These are phyloP conservation scores for Mortierella sp. DNA, from an alignment of 371 early-diverging fungal genomes.

Conservation along the genomic window DNA sequence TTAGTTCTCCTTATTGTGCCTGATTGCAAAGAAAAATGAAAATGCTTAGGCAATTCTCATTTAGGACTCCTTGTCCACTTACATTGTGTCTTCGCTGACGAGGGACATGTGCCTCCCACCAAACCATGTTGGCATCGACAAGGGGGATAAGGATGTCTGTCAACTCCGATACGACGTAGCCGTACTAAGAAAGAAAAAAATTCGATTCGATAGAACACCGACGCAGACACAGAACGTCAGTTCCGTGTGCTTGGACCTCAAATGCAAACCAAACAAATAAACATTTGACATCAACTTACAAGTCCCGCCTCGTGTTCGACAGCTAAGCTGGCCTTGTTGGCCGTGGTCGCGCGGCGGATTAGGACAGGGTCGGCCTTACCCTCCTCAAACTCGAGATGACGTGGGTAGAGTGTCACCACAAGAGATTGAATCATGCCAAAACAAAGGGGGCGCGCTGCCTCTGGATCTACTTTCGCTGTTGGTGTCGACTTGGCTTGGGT, in stretches of 20 bases:
- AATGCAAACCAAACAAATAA: conserved; percentile 1
- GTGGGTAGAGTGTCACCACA: conserved; percentile 52
- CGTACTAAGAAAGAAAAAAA: conserved; percentile 23
- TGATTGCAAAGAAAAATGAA: neutral
- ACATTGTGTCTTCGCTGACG: conserved; percentile 42
- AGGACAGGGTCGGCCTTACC: conserved; percentile 44
- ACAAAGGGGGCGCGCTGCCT: conserved; percentile 42
- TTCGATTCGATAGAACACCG: neutral
- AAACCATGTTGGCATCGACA: conserved; percentile 37
- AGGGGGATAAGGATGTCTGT: conserved; percentile 38
- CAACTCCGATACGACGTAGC: conserved; percentile 41
- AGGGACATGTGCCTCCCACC: conserved; percentile 54
- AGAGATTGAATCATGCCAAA: conserved; percentile 58
- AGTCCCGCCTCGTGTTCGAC: conserved; percentile 38
- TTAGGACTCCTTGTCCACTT: neutral
- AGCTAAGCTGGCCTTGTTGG: conserved; percentile 35
- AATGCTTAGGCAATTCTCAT: neutral
- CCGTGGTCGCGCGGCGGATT: conserved; percentile 36
- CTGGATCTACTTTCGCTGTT: conserved; percentile 4
- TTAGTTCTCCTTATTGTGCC: neutral
- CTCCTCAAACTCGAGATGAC: conserved; percentile 40
- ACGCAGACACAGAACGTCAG: neutral
- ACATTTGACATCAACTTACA: conserved; percentile 23
- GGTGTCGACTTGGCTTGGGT: neutral
- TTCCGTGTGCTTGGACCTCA: neutral